phyloP scores from a whole-genome alignment of 2,329 filamentous ascomycete genomes.

The Drechmeria coniospora region DNA sequence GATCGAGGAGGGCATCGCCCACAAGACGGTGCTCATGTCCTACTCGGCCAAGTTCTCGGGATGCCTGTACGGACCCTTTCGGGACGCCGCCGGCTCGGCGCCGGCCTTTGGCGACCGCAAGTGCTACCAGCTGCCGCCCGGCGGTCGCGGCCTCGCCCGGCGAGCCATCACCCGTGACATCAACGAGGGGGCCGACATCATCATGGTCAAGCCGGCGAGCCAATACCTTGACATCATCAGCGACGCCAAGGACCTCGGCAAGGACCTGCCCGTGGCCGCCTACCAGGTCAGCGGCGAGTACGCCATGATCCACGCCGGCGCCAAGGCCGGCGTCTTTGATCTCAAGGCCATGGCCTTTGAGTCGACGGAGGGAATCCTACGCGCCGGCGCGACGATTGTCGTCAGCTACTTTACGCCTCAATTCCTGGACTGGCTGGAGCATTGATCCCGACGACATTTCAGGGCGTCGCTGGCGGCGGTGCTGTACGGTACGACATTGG shows the following conservation, averaged over 20 bases:
- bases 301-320: slow-evolving; percentile 92
- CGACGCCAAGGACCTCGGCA: slow-evolving; percentile 87
- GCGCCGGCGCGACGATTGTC: slow-evolving; percentile 85
- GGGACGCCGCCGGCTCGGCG: slow-evolving; percentile 80
- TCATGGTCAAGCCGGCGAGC: slow-evolving; percentile 97
- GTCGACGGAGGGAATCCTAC: slow-evolving; percentile 79
- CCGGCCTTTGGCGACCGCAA: slow-evolving; percentile 88
- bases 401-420: slow-evolving; percentile 89
- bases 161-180: slow-evolving; percentile 85
- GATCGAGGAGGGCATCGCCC: slow-evolving; percentile 85
- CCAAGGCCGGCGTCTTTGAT: slow-evolving; percentile 93
- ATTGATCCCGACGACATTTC: slow-evolving; percentile 17
- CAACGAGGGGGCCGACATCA: slow-evolving; percentile 85
- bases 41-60: slow-evolving; percentile 97
- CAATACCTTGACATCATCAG: slow-evolving; percentile 96
- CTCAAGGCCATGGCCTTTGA: slow-evolving; percentile 91
- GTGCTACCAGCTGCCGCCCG: slow-evolving; percentile 93
- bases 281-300: slow-evolving; percentile 97
- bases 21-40: slow-evolving; percentile 87
- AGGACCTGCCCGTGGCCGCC: slow-evolving; percentile 81
- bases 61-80: slow-evolving; percentile 92
- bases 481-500: neutral
- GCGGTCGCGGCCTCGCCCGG: slow-evolving; percentile 78
- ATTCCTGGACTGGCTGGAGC: slow-evolving; percentile 51
- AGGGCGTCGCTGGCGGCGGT: neutral